Percentiles rank a stretch among this genome's conserved stretches.
Evolutionary conservation across 2,329 filamentous ascomycete species (phyloP).

Genomic region (Xenosphaeropsis pyriputrescens): DNA sequence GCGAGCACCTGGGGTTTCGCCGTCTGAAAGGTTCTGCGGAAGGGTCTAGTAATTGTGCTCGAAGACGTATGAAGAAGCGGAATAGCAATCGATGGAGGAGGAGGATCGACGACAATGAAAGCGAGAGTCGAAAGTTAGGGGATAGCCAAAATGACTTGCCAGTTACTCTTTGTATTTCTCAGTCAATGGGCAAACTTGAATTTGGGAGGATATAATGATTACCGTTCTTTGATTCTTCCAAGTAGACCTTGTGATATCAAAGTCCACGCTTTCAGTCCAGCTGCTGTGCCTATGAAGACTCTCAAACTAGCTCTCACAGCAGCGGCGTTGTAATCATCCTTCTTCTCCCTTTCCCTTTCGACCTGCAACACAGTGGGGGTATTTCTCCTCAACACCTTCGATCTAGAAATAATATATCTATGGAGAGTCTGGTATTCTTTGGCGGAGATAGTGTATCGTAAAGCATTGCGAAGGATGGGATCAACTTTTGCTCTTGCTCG

Average conservation of each 20-base stretch:
- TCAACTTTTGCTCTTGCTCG: slow-evolving; percentile 28
- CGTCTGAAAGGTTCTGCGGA: slow-evolving; percentile 66
- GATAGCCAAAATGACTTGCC: slow-evolving; percentile 42
- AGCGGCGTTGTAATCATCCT: slow-evolving; percentile 54
- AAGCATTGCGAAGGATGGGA: slow-evolving; percentile 67
- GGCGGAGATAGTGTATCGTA: slow-evolving; percentile 75
- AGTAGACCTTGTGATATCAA: slow-evolving; percentile 32
- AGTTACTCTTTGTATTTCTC: not conserved
- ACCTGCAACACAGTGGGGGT: slow-evolving; percentile 41
- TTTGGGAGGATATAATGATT: not conserved
- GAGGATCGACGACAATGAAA: slow-evolving; percentile 73
- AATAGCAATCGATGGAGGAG: slow-evolving; percentile 81
- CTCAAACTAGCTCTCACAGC: slow-evolving; percentile 58
- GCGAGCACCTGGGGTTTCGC: slow-evolving; percentile 66
- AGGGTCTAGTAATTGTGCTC: slow-evolving; percentile 65
- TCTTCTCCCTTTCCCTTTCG: slow-evolving; percentile 21
- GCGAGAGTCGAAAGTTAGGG: slow-evolving; percentile 59
- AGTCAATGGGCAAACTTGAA: not conserved
- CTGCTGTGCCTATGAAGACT: slow-evolving; percentile 49
- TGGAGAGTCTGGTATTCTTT: slow-evolving; percentile 79
- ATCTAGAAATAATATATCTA: slow-evolving; percentile 65
- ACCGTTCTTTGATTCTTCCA: slow-evolving; percentile 18
- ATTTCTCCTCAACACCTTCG: slow-evolving; percentile 37
- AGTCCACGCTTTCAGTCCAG: slow-evolving; percentile 49
- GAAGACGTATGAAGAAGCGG: slow-evolving; percentile 73